phyloP scores from a whole-genome alignment of 208 protist genomes.

The Leishmania turanica region DNA sequence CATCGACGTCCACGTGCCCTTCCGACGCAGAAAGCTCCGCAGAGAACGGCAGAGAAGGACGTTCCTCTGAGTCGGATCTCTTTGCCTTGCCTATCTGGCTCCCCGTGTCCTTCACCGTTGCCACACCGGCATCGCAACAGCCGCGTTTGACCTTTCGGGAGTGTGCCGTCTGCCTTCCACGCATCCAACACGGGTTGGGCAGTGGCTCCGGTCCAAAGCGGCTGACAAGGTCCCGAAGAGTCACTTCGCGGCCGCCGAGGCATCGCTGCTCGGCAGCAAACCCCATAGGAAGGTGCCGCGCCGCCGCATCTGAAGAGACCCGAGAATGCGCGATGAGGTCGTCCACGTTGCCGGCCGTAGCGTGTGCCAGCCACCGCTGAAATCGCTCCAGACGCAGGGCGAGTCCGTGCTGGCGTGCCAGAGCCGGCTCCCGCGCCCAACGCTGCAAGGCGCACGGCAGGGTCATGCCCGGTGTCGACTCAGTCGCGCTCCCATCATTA shows the following conservation, averaged over 20 bases:
- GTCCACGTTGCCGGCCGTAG: neutral
- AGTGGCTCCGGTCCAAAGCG: slow-evolving; percentile 7
- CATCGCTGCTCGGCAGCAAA: neutral
- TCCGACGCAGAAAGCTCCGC: neutral
- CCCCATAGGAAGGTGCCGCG: neutral
- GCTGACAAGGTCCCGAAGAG: neutral
- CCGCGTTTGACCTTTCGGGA: neutral
- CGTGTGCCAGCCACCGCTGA: slow-evolving; percentile 7
- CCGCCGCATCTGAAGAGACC: neutral
- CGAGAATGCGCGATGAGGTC: neutral
- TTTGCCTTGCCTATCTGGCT: neutral
- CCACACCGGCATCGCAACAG: neutral
- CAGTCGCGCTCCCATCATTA: neutral
- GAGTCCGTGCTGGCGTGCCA: slow-evolving; percentile 7
- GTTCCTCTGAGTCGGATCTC: neutral
- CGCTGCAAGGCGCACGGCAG: neutral
- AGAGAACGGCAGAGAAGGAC: neutral
- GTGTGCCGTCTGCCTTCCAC: too few species aligned
- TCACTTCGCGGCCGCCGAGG: neutral
- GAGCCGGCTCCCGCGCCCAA: neutral
- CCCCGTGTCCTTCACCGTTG: neutral
- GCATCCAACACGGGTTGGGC: neutral
- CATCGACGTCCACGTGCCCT: neutral
- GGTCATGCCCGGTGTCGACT: neutral
- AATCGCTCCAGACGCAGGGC: slow-evolving; percentile 8